A percentile compares a stretch with the other conserved stretches of the same genome.
These are phyloP conservation scores for Saccharomyces hybrid DNA, from an alignment of 1,139 yeast genomes.

Conservation along the genomic window DNA sequence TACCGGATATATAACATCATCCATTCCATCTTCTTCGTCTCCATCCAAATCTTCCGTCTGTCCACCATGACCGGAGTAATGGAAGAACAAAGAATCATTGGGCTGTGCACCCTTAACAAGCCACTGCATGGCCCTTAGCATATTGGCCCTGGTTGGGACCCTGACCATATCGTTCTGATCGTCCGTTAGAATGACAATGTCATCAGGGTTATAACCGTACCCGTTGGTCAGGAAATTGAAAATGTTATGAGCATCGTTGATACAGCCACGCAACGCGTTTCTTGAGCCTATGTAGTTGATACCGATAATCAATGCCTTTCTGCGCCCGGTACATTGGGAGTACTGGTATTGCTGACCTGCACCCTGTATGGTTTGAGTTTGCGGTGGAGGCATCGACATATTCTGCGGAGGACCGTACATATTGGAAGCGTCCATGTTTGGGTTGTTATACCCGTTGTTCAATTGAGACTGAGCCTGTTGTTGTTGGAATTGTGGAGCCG, in stretches of 20 bases:
- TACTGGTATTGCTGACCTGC: constrained; percentile 43
- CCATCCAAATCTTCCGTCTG: constrained; percentile 72
- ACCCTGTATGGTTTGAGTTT: constrained; percentile 20
- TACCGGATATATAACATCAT: constrained; percentile 85
- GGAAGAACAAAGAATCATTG: constrained; percentile 80
- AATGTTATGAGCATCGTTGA: constrained; percentile 71
- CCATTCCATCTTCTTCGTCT: constrained; percentile 85
- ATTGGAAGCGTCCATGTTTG: constrained; percentile 12
- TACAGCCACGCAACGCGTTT: constrained; percentile 73
- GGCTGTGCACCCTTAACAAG: constrained; percentile 73
- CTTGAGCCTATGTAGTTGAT: constrained; percentile 76
- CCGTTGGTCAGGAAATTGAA: constrained; percentile 45
- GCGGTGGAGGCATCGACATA: constrained; percentile 23
- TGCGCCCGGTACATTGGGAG: constrained; percentile 66
- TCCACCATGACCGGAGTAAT: constrained; percentile 94
- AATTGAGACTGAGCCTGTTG: constrained; percentile 7
- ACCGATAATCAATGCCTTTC: constrained; percentile 80
- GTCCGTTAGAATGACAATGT: constrained; percentile 79
- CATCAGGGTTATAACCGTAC: constrained; percentile 65
- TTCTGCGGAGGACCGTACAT: constrained; percentile 14
- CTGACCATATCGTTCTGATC: constrained; percentile 54
- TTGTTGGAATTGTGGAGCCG: constrained; percentile 9
- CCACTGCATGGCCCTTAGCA: constrained; percentile 87
- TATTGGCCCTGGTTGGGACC: constrained; percentile 71
- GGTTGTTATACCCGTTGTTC: constrained; percentile 8